Evolutionary conservation across 1,284 basidiomycete species (phyloP), one percentile per base, ranked within the genome.

Genomic region (Xerocomus tenax): DNA sequence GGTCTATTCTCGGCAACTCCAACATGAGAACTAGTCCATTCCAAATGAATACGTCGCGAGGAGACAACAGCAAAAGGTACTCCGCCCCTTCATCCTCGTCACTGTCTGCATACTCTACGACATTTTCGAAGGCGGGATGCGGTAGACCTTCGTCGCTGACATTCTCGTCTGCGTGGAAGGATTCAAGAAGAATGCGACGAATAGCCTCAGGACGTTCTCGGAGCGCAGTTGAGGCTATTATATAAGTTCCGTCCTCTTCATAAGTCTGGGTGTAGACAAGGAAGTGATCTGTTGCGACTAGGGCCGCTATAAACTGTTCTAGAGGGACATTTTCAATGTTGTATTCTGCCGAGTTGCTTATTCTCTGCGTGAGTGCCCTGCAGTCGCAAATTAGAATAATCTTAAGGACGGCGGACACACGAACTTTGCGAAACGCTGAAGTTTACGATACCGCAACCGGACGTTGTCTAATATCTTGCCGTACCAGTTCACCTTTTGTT

Each of bases 331-430:
- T 78, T 52, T 92, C 88, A 28, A 98, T 75, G 45, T 77, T 79
- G 65, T 97, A 98, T 69, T 98, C 96, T 1, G 94, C 90, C 1
- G 94, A 92, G 67, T 98, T 98, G 62, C 90, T 90, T 70, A 97
- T 95, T 36, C 91, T 81, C 60, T 90, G 85, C 0, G 85, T 83
- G 23, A 93, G 75, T 8, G 83, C 82, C 56, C 89, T 90, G 45
- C 35, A 39, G 43, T 42, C 25, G 15, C 29, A n/a, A 40, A 23
- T 65, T 21, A 57, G 51, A 44, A 30, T 36, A 34, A 41, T 51
- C 26, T 25, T 29, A 12, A 46, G 21, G 21, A 41, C 18, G 23
- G 9, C 39, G 26, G 47, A 48, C 40, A 51, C 44, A 57, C 74
- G 54, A 64, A 92, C 91, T 90, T 79, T 42, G 88, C 87, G 67